Evolutionary conservation across 2,329 filamentous ascomycete species (phyloP).

Genomic region (Macrophomina tecta): DNA sequence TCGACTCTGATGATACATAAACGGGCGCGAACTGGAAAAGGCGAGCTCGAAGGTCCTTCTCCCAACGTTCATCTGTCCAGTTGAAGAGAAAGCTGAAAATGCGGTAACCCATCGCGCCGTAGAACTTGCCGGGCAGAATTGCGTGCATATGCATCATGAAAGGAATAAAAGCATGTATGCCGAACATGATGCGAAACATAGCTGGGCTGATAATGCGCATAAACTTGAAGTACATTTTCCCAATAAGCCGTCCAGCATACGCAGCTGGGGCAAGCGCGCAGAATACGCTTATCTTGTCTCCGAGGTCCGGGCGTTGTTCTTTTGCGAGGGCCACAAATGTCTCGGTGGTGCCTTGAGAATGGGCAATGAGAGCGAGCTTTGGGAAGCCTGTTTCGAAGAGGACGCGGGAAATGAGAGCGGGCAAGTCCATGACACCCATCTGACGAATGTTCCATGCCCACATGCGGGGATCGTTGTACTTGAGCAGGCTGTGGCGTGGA

Average conservation of each 20-base stretch:
- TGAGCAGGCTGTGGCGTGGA: conserved; percentile 75
- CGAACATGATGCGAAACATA: conserved; percentile 82
- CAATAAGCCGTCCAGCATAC: conserved; percentile 85
- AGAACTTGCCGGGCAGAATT: conserved; percentile 68
- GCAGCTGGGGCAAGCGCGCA: conserved; percentile 89
- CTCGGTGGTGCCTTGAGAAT: conserved; percentile 91
- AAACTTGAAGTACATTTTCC: conserved; percentile 89
- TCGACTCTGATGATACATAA: conserved; percentile 86
- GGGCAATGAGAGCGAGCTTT: conserved; percentile 82
- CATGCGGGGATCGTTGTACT: conserved; percentile 82
- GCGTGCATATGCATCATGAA: conserved; percentile 87
- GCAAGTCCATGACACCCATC: conserved; percentile 88
- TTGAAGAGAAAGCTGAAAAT: conserved; percentile 90
- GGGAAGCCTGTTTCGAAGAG: conserved; percentile 81
- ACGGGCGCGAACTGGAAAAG: conserved; percentile 94
- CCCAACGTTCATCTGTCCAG: conserved; percentile 87
- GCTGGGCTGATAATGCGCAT: conserved; percentile 79
- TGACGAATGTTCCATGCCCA: conserved; percentile 91
- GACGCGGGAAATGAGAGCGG: conserved; percentile 80
- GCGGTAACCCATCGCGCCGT: conserved; percentile 82
- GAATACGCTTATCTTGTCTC: conserved; percentile 83
- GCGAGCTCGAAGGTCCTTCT: conserved; percentile 75
- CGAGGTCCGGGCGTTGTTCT: conserved; percentile 84
- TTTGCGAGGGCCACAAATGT: conserved; percentile 87
- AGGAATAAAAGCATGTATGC: conserved; percentile 91